These are phyloP conservation scores for Phialophora expanda DNA, from an alignment of 2,329 filamentous ascomycete genomes.

Conservation along the genomic window DNA sequence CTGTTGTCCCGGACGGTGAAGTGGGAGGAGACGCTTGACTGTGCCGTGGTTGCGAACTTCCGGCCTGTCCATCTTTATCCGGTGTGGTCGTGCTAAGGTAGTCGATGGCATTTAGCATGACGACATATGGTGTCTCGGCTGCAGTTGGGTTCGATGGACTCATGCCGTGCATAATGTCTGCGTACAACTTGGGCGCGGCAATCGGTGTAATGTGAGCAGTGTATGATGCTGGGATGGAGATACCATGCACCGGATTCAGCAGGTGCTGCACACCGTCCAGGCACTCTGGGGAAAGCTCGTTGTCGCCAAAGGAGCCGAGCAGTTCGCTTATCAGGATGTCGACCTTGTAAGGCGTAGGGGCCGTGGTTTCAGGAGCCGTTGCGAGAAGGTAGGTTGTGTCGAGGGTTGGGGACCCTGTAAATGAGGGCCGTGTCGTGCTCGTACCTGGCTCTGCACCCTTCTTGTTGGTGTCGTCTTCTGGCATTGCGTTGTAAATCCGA, in stretches of 20 bases:
- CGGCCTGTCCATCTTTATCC: conserved; percentile 43
- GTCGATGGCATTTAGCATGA: conserved; percentile 88
- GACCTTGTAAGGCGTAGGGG: conserved; percentile 53
- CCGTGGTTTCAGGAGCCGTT: conserved; percentile 25
- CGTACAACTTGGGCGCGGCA: conserved; percentile 80
- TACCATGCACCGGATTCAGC: conserved; percentile 76
- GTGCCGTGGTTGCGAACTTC: conserved; percentile 13
- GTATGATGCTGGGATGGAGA: conserved; percentile 92
- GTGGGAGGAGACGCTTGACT: conserved; percentile 2
- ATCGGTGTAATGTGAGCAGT: conserved; percentile 94
- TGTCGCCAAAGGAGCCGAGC: conserved; percentile 93
- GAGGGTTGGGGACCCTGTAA: conserved; percentile 60
- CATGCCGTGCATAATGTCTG: conserved; percentile 73
- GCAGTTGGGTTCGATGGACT: conserved; percentile 67
- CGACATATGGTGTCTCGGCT: conserved; percentile 92
- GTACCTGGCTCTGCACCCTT: conserved; percentile 42
- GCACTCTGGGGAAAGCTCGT: conserved; percentile 95
- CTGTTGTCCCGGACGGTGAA: conserved; percentile 20
- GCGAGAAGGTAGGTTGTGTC: conserved; percentile 31
- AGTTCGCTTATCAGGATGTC: conserved; percentile 95
- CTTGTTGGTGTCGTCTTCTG: conserved; percentile 36
- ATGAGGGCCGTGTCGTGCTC: conserved; percentile 37
- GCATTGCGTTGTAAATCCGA: conserved; percentile 34
- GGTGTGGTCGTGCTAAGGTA: conserved; percentile 74
- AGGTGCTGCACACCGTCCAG: conserved; percentile 94